Evolutionary conservation across 176 grass and related monocot species (phyloP), one percentile per base, ranked within the genome.

Genomic region (Tuctoria greenei): DNA sequence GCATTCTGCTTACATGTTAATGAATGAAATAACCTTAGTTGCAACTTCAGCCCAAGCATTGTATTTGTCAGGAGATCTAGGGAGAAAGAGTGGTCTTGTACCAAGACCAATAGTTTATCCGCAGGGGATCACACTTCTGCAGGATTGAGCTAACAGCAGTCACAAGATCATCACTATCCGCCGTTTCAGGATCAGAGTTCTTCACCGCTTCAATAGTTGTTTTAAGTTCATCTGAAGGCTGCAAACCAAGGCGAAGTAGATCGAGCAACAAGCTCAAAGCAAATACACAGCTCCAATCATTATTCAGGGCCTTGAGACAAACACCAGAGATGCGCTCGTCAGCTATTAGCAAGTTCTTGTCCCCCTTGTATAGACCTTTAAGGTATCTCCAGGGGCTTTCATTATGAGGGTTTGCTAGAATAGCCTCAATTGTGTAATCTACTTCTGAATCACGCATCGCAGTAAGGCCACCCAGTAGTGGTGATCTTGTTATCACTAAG

Each of bases 351-450:
- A 77, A 87, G 59, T 80, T 77, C 47, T 73, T 83, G 11, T 86
- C 82, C 7, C 79, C 91, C 83, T 95, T 98, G 77, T 86, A 92
- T 51, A 98, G 69, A 67, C 91, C 95, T 21, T 82, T 78, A 64
- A 98, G 89, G 55, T 98, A 95, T 76, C 86, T 92, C 95, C 95
- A 98, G 18, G 95, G 87, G 69, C 95, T 95, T 86, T 98, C 95
- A 18, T 98, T 98, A 25, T 47, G 87, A 79, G 95, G 87, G 50
- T 92, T 86, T 37, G 31, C 76, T 23, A 95, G 83, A 80, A 98
- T 95, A 62, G 82, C 79, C 61, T 80, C 75, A 44, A 88, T 64
- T 67, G 91, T 90, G 82, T 94, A 98, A 67, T 88, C 44, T 64
- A 95, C 89, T 92, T 95, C 95, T 66, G 87, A 88, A 82, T 92